Evolutionary conservation across 2,329 filamentous ascomycete species (phyloP).

Genomic region (Penicillium hordei): DNA sequence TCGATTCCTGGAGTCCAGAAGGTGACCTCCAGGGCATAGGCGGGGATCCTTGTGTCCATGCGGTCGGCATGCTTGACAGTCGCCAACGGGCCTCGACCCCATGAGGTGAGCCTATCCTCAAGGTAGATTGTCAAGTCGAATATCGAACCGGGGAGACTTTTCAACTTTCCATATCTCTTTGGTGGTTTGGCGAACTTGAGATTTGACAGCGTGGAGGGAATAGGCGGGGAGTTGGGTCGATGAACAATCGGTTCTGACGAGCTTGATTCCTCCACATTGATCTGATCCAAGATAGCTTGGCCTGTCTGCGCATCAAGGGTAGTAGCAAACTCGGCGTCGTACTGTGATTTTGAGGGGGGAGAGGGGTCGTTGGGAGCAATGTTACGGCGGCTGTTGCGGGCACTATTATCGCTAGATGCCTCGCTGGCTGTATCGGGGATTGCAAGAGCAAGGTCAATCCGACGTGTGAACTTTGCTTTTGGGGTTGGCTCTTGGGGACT

Average conservation of each 20-base stretch:
- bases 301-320: slow-evolving; percentile 48
- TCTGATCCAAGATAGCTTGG: slow-evolving; percentile 29
- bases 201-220: slow-evolving; percentile 1
- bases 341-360: slow-evolving; percentile 16
- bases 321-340: slow-evolving; percentile 39
- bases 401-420: slow-evolving; percentile 29
- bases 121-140: slow-evolving; percentile 64
- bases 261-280: slow-evolving; percentile 20
- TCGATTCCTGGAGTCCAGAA: slow-evolving; percentile 71
- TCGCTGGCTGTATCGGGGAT: slow-evolving; percentile 42
- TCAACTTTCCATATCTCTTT: slow-evolving; percentile 62
- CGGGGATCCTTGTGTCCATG: slow-evolving; percentile 71
- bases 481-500: slow-evolving; percentile 30
- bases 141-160: slow-evolving; percentile 65
- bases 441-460: slow-evolving; percentile 39
- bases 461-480: slow-evolving; percentile 37
- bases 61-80: slow-evolving; percentile 64
- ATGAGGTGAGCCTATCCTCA: slow-evolving; percentile 67
- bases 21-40: slow-evolving; percentile 75
- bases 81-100: slow-evolving; percentile 71
- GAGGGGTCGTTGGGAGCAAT: neutral
- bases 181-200: slow-evolving; percentile 36
- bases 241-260: slow-evolving; percentile 23
- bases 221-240: slow-evolving; percentile 13
- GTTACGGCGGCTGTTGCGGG: slow-evolving; percentile 7